phyloP scores from a whole-genome alignment of 176 grass and related monocot species.

The Avena sativa region DNA sequence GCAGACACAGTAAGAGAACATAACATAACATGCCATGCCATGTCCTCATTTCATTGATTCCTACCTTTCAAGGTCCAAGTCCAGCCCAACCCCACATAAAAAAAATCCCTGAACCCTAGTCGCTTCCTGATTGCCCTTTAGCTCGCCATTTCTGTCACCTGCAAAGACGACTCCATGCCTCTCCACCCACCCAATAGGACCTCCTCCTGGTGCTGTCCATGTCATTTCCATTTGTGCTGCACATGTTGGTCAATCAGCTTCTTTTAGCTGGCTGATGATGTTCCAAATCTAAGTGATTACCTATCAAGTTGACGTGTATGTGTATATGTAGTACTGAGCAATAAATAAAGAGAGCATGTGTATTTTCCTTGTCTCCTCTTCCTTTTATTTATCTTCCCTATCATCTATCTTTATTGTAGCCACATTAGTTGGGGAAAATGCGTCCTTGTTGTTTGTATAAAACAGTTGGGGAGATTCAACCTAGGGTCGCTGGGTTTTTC shows the following conservation, averaged over 20 bases:
- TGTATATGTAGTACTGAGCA: background rate
- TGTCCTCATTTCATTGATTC: slow-evolving; percentile 4
- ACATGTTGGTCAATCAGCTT: background rate
- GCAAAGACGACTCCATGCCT: background rate
- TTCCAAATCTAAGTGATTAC: background rate
- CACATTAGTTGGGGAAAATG: background rate
- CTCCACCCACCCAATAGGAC: background rate
- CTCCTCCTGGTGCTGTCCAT: background rate
- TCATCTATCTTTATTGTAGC: background rate
- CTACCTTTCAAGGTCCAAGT: background rate
- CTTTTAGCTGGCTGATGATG: background rate
- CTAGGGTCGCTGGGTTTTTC: background rate
- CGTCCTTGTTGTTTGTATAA: background rate
- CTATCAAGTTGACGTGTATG: background rate
- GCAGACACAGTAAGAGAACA: too few relatives aligned
- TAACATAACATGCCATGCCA: background rate
- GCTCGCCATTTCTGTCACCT: background rate
- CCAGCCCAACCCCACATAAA: background rate
- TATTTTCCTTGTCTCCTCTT: background rate
- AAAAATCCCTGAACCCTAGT: background rate
- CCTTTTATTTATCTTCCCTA: background rate
- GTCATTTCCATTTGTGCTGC: background rate
- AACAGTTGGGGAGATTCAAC: background rate
- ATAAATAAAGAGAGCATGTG: background rate
- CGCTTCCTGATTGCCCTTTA: background rate